Conservation (phyloP, 192 early-diverging fungal genomes). For the Kickxella alabastrina region DNA sequence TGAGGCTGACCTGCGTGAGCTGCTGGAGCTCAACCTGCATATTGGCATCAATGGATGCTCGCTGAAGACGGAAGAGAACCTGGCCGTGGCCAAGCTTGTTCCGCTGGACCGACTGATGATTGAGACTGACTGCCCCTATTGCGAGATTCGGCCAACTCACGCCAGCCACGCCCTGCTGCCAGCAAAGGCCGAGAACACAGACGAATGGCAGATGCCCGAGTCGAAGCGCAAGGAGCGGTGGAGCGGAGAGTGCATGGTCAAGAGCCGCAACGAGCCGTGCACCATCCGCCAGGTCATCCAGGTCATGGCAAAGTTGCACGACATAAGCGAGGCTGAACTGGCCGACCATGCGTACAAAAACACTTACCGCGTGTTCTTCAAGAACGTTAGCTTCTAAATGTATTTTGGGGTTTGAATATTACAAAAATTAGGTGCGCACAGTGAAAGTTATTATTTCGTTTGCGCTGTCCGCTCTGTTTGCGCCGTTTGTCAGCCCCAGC, state of each 20-base stretch:
- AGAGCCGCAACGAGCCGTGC: constrained; percentile 84
- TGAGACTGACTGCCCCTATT: constrained; percentile 94
- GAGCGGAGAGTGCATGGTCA: constrained; percentile 57
- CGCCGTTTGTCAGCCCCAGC: constrained; percentile 45
- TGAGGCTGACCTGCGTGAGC: constrained; percentile 58
- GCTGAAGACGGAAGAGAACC: constrained; percentile 81
- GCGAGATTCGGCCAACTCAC: constrained; percentile 84
- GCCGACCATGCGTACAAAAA: constrained; percentile 63
- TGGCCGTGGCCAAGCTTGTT: constrained; percentile 65
- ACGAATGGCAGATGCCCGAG: constrained; percentile 28
- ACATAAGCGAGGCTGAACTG: constrained; percentile 51
- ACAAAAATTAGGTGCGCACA: neutral
- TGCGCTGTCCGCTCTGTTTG: neutral
- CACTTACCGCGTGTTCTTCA: constrained; percentile 68
- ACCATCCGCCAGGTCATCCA: constrained; percentile 69
- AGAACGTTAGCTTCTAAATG: constrained; percentile 7
- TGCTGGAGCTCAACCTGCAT: constrained; percentile 68
- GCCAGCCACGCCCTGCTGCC: constrained; percentile 65
- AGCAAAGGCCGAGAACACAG: constrained; percentile 9
- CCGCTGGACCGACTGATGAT: constrained; percentile 82
- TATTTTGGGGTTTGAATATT: neutral
- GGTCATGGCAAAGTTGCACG: constrained; percentile 61
- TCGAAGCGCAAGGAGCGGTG: constrained; percentile 74
- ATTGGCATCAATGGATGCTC: constrained; percentile 98
- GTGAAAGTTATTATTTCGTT: neutral